Conservation (phyloP, 148 eudicot genomes). For the Spergularia marina region DNA sequence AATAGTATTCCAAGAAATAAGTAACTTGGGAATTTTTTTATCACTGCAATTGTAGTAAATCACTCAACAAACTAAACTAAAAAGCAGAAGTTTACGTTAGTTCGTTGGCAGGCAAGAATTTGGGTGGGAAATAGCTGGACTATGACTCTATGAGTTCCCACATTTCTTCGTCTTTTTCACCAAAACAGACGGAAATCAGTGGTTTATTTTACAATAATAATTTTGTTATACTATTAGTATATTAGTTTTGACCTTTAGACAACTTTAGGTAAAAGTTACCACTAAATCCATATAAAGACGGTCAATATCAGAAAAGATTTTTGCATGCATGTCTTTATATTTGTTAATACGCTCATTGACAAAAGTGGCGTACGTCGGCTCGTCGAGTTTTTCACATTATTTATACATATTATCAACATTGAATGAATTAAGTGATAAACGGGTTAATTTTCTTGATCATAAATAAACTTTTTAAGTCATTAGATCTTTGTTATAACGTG, state of each 20-base stretch:
- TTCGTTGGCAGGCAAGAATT: neutral
- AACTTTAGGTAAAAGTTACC: constrained; percentile 22
- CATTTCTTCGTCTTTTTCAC: too few relatives aligned
- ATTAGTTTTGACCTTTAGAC: constrained; percentile 2
- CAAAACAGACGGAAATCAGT: too few relatives aligned
- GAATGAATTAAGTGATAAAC: too few relatives aligned
- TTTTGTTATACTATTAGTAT: neutral
- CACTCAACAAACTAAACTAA: neutral
- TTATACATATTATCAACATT: too few relatives aligned
- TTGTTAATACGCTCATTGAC: neutral
- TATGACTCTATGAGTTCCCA: neutral
- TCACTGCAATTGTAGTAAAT: too few relatives aligned
- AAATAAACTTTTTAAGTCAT: too few relatives aligned
- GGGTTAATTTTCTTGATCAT: too few relatives aligned
- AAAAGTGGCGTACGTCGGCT: constrained; percentile 1
- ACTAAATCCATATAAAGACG: neutral
- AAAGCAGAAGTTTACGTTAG: neutral
- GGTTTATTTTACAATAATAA: neutral
- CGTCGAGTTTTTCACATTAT: neutral
- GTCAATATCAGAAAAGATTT: constrained; percentile 7
- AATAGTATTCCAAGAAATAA: too few relatives aligned
- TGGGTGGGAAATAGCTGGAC: constrained; percentile 11
- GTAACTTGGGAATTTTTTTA: too few relatives aligned
- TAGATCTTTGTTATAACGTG: too few relatives aligned
- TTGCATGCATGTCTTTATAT: neutral